These are phyloP conservation scores for Pythium monospermum DNA, from an alignment of 352 stramenopile genomes.

Conservation along the genomic window DNA sequence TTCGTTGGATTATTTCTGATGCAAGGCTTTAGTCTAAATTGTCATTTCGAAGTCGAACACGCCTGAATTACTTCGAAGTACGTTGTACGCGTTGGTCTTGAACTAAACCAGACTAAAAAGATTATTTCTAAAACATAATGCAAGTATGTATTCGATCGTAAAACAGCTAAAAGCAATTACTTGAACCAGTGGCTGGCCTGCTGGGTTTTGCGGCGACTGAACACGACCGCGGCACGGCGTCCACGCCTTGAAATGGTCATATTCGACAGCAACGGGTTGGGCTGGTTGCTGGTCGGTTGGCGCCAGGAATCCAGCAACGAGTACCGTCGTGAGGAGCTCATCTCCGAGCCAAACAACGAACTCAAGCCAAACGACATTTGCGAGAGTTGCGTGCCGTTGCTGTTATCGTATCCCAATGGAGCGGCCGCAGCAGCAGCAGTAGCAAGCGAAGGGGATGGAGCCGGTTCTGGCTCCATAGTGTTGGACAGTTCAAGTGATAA, in stretches of 20 bases:
- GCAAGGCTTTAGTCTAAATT: too few relatives aligned
- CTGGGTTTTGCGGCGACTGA: slow-evolving; percentile 64
- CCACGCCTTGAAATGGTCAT: slow-evolving; percentile 69
- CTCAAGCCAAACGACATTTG: slow-evolving; percentile 6
- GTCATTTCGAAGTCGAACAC: too few relatives aligned
- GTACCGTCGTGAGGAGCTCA: slow-evolving; percentile 43
- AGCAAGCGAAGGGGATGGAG: too few relatives aligned
- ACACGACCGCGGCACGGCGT: slow-evolving; percentile 48
- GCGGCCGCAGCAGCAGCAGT: too few relatives aligned
- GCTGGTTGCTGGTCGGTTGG: slow-evolving; percentile 37
- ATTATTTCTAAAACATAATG: neutral
- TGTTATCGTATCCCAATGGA: too few relatives aligned
- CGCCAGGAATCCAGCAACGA: slow-evolving; percentile 76
- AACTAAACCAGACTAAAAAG: too few relatives aligned
- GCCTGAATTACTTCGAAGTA: too few relatives aligned
- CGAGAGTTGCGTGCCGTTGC: slow-evolving; percentile 3
- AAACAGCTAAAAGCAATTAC: neutral
- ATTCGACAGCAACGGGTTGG: slow-evolving; percentile 58
- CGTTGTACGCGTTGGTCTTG: too few relatives aligned
- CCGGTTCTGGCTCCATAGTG: too few relatives aligned
- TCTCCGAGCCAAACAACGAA: slow-evolving; percentile 14
- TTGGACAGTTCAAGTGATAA: too few relatives aligned
- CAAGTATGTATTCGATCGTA: neutral
- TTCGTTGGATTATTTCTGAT: too few relatives aligned
- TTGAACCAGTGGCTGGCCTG: slow-evolving; percentile 44